These are phyloP conservation scores for Colletotrichum spaethianum DNA, from an alignment of 2,329 filamentous ascomycete genomes.

Conservation along the genomic window DNA sequence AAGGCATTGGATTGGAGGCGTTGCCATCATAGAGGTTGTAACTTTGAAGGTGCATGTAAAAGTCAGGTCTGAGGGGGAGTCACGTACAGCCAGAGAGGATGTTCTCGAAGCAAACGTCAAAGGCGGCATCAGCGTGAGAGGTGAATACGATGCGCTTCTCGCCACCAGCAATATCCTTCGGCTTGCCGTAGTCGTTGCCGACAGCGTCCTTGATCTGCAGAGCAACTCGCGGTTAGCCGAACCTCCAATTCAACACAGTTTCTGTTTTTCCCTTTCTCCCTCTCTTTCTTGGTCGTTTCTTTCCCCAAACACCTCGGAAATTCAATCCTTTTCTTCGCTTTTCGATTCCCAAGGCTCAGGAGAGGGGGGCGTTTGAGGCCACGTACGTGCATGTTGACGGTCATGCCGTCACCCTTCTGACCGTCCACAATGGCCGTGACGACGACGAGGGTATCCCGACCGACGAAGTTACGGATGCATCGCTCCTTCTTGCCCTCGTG, in stretches of 20 bases:
- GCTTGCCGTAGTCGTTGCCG: constrained; percentile 94
- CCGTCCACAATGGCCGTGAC: constrained; percentile 92
- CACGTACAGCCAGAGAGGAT: constrained; percentile 77
- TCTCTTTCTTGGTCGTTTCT: background rate
- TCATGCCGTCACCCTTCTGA: constrained; percentile 90
- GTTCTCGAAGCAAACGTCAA: constrained; percentile 98
- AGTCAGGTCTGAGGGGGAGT: background rate
- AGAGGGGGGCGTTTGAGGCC: constrained; percentile 12
- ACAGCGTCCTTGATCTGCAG: constrained; percentile 91
- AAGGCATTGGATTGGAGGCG: constrained; percentile 31
- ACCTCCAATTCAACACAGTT: background rate
- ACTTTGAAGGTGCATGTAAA: background rate
- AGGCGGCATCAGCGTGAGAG: constrained; percentile 89
- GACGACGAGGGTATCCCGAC: constrained; percentile 92
- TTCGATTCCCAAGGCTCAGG: background rate
- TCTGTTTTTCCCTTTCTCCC: background rate
- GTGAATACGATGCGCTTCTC: constrained; percentile 96
- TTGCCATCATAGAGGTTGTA: constrained; percentile 13
- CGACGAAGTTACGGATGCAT: constrained; percentile 97
- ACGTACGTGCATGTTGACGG: constrained; percentile 92
- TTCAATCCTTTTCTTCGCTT: background rate
- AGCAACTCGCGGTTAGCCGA: constrained; percentile 25
- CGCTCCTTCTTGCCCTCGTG: constrained; percentile 80
- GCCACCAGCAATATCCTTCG: constrained; percentile 92
- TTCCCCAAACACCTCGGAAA: background rate